A percentile compares a stretch with the other conserved stretches of the same genome.
phyloP scores from a whole-genome alignment of 2,329 filamentous ascomycete species.

The Fusarium armeniacum region DNA sequence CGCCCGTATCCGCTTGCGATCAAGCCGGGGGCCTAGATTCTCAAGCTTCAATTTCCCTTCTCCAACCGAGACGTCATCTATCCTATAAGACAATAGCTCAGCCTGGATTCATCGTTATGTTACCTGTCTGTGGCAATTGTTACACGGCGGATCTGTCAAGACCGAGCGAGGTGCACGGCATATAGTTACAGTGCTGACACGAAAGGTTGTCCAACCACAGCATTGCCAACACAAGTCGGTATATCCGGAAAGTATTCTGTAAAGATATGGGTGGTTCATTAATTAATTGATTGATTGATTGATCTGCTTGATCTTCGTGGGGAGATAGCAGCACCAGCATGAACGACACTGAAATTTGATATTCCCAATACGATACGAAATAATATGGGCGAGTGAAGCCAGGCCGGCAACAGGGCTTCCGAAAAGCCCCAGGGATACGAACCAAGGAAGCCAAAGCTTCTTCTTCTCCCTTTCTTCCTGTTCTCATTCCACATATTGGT shows the following conservation, averaged over 20 bases:
- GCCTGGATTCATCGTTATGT: constrained; percentile 5
- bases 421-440: constrained; percentile 18
- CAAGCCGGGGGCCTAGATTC: constrained; percentile 16
- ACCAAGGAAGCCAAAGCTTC: constrained; percentile 5
- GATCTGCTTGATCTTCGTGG: constrained; percentile 5
- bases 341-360: constrained; percentile 19
- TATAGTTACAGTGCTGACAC: constrained; percentile 4
- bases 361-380: constrained; percentile 21
- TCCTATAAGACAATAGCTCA: constrained; percentile 23
- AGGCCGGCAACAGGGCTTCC: constrained; percentile 13
- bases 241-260: not conserved
- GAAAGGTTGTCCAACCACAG: not conserved
- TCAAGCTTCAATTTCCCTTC: constrained; percentile 25
- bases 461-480: constrained; percentile 31
- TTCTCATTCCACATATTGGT: constrained; percentile 17
- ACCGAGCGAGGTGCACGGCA: not conserved
- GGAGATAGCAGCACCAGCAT: constrained; percentile 2
- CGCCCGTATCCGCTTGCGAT: constrained; percentile 30
- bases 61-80: constrained; percentile 35
- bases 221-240: not conserved
- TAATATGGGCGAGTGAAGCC: not conserved
- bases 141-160: constrained; percentile 13
- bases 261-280: not conserved
- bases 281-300: not conserved
- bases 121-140: constrained; percentile 6